Evolutionary conservation across 2,329 filamentous ascomycete species (phyloP), one percentile per base, ranked within the genome.

Genomic region (Atkinsonella hypoxylon): DNA sequence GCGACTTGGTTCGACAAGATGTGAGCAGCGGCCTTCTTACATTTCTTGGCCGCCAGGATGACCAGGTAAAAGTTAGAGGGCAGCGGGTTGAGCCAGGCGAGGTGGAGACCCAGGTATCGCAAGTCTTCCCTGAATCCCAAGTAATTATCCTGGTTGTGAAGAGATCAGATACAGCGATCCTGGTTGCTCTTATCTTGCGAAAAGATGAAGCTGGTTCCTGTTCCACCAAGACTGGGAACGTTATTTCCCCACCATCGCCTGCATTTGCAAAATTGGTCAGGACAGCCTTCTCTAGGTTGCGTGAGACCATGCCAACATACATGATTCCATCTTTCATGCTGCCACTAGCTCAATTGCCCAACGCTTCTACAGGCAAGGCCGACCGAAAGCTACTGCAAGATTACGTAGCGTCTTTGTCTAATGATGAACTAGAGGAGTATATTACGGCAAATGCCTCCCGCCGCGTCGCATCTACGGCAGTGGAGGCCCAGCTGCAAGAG

Each of bases 81-180:
- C 53, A 55, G 38, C 48, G 55, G 8, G 32, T 58, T 39, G 56
- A 57, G 45, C 53, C 50, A 2, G 55, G 50, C 17, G 55, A 57
- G 40, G 51, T 57, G 2, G 55, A 57, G 18, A 11, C n/a, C 18
- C 45, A 39, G 18, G 36, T 40, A 8, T 18, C 45, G 12, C 30
- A 22, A n/a, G 44, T 34, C 31, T 45, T 45, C 31, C 44, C 44
- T 3, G 44, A 17, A 20, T 34, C 15, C 17, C 44, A 45, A n/a
- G 44, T 45, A 12, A 3, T 34, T 13, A 30, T 45, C n/a, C 9
- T 34, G 4, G n/a, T 15, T 8, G 44, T 34, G 9, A 20, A 18
- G 18, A 18, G 8, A 13, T 10, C 8, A 22, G 17, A 11, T 13
- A 18, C 17, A 18, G 17, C 44, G 10, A 15, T 36, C 31, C 17